Conservation (phyloP, 371 early-diverging fungal genomes). For the Mortierella sp. region DNA sequence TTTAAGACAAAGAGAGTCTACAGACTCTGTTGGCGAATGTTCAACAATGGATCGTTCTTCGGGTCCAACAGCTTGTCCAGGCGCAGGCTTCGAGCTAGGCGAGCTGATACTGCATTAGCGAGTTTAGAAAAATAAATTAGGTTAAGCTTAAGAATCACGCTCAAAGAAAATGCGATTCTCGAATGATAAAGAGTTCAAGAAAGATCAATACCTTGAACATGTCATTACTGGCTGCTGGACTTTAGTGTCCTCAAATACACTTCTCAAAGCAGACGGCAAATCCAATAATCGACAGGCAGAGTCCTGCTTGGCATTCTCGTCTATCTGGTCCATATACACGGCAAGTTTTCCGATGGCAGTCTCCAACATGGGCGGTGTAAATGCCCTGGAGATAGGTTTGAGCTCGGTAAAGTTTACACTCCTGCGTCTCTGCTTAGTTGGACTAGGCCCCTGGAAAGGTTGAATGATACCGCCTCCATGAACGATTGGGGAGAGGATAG, state of each 20-base stretch:
- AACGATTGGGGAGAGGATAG: constrained; percentile 19
- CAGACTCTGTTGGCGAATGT: constrained; percentile 5
- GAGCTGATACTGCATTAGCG: neutral
- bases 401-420: neutral
- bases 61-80: constrained; percentile 21
- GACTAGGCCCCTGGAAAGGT: constrained; percentile 3
- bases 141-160: no score
- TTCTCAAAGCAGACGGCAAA: no score
- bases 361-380: constrained; percentile 44
- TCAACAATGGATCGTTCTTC: neutral
- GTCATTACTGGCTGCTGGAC: no score
- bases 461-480: constrained; percentile 22
- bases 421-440: neutral
- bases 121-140: no score
- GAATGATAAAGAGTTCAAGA: no score
- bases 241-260: no score
- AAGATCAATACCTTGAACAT: no score
- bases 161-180: no score
- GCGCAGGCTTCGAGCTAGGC: constrained; percentile 16
- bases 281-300: no score
- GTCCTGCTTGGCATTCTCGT: neutral
- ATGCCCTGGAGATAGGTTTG: constrained; percentile 2
- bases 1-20: constrained; percentile 36
- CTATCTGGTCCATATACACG: constrained; percentile 27
- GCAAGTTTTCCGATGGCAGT: constrained; percentile 28